These are phyloP conservation scores for Calonectria hawksworthii DNA, from an alignment of 2,329 filamentous ascomycete species.

Conservation along the genomic window DNA sequence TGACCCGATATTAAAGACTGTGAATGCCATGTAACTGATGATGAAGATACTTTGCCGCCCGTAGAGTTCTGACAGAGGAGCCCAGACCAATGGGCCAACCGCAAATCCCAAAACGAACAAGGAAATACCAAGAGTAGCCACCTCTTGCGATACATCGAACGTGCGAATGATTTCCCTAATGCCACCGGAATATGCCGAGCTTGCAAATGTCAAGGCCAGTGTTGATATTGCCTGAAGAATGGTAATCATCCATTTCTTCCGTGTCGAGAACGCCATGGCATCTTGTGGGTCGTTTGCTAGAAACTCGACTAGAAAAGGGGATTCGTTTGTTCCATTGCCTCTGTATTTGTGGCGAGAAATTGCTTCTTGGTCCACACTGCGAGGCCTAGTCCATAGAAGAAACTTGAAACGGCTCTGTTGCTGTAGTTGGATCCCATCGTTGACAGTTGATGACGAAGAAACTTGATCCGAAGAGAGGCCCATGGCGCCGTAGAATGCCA, in stretches of 20 bases:
- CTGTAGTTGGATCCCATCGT: not conserved
- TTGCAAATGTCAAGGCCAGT: not conserved
- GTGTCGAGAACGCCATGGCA: not conserved
- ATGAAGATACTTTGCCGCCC: slow-evolving; percentile 72
- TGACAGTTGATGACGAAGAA: not conserved
- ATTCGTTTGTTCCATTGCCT: not conserved
- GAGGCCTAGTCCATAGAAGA: not conserved
- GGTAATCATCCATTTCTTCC: not conserved
- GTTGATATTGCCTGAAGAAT: not conserved
- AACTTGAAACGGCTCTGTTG: not conserved
- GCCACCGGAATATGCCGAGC: not conserved
- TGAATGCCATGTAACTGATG: slow-evolving; percentile 67
- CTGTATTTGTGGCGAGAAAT: not conserved
- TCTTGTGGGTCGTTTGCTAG: not conserved
- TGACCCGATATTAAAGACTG: slow-evolving; percentile 72
- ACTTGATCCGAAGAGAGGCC: not conserved
- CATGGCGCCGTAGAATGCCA: not conserved
- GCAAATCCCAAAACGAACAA: slow-evolving; percentile 74
- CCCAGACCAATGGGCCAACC: slow-evolving; percentile 74
- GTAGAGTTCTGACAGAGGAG: slow-evolving; percentile 74
- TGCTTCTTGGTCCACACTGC: not conserved
- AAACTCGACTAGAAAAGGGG: not conserved
- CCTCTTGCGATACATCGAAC: slow-evolving; percentile 56
- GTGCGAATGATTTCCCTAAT: not conserved
- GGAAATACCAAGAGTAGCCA: slow-evolving; percentile 73